phyloP scores from a whole-genome alignment of 805 yeast species.

The Cyberlindnera mississippiensis region DNA sequence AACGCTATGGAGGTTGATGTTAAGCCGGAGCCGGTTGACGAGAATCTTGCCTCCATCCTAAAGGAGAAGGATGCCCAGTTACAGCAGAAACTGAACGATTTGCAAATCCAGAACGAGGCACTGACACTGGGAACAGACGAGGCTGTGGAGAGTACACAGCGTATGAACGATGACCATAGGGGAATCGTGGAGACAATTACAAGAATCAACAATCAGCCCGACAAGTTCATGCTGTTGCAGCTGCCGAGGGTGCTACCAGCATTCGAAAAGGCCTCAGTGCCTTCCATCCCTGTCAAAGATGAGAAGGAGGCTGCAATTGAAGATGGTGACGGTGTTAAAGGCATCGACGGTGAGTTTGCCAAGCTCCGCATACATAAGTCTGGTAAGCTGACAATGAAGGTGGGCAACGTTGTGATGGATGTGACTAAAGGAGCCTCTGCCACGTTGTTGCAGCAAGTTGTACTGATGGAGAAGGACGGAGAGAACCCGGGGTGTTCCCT shows the following conservation, averaged over 20 bases:
- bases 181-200: constrained; percentile 29
- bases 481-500: constrained; percentile 37
- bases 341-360: constrained; percentile 61
- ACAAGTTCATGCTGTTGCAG: constrained; percentile 36
- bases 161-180: constrained; percentile 37
- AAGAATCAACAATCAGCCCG: constrained; percentile 30
- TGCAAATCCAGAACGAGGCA: constrained; percentile 28
- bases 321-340: constrained; percentile 3
- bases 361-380: constrained; percentile 73
- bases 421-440: constrained; percentile 68
- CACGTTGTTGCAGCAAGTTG: constrained; percentile 69
- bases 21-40: constrained; percentile 23
- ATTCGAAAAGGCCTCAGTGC: constrained; percentile 23
- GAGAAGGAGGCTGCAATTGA: constrained; percentile 6
- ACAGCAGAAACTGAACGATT: constrained; percentile 27
- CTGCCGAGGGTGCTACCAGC: constrained; percentile 36
- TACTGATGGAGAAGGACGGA: constrained; percentile 39
- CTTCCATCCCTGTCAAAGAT: no score
- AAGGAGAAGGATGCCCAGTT: constrained; percentile 25
- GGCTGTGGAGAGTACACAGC: constrained; percentile 33
- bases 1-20: constrained; percentile 13
- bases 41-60: constrained; percentile 18
- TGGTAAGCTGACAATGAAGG: constrained; percentile 70
- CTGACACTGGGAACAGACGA: constrained; percentile 31
- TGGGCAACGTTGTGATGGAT: constrained; percentile 68